Base-by-base conservation (phyloP, 441 rosid species). In the Erodium trifolium region DNA sequence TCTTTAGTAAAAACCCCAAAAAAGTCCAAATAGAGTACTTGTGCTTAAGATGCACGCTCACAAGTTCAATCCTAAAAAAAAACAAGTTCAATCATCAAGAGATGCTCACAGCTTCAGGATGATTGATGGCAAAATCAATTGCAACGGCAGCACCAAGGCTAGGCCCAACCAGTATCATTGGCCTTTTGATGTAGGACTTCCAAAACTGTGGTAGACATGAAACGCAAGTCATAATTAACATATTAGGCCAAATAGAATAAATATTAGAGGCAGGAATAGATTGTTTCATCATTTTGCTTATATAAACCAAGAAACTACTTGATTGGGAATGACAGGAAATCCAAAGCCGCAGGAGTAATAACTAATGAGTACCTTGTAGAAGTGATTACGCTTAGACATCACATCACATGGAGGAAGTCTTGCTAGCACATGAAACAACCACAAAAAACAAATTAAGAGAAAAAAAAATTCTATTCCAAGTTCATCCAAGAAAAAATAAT, bases 91-190 rank as follows among this genome's bases (percentile, higher is more conserved):
- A 57, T 8, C 12, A 57, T 6, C 63, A 27, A 67, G 23, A 39
- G 69, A 70, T 62, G 67, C 82, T 82, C 78, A 94, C 97, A 74
- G 88, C 89, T 79, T 94, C 97, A 0, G 97, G 92, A 78, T 91
- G 83, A 72, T 81, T 84, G 70, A 79, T 81, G 0, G 89, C 83
- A 80, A 94, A 90, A 72, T 94, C 99, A 23, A 88, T 78, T 43
- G 96, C 99, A 47, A 88, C 85, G 67, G 97, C 92, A 74, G 99
- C 97, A 68, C 99, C 97, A 39, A 94, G 97, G 81, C 97, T 91
- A 8, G 99, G 91, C 64, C 97, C 97, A 64, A 94, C 94, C 82
- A 94, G 78, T 49, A 82, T 85, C 79, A 88, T 81, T 0, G 97
- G 97, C 81, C 82, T 83, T 78, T 72, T 77, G 43, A 94, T 94